phyloP scores from a whole-genome alignment of 768 basidiomycete genomes.

The Leccinum olivaceopallidum region DNA sequence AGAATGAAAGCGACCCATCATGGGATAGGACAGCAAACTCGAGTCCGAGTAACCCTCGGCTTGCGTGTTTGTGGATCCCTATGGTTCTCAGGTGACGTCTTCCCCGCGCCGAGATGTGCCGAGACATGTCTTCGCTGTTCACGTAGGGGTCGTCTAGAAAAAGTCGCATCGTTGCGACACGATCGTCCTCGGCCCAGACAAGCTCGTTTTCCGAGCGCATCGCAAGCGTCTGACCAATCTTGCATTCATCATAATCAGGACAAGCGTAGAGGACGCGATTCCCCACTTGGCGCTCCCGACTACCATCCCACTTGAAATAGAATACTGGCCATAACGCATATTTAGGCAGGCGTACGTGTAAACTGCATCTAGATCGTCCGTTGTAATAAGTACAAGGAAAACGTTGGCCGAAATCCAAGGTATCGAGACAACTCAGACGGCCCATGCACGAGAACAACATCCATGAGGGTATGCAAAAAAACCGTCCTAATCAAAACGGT shows the following conservation, averaged over 20 bases:
- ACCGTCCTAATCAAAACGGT: constrained; percentile 13
- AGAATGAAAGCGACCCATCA: neutral
- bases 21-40: too few relatives aligned
- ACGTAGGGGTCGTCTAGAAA: neutral
- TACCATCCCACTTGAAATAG: neutral
- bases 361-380: neutral
- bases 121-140: too few relatives aligned
- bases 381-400: neutral
- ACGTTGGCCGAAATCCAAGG: too few relatives aligned
- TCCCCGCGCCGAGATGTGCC: neutral
- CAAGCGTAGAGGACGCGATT: neutral
- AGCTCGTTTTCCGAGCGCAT: neutral
- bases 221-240: neutral
- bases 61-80: too few relatives aligned
- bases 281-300: neutral
- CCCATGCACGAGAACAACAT: neutral
- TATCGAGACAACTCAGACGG: neutral
- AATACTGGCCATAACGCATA: neutral
- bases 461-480: too few relatives aligned
- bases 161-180: neutral
- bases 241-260: neutral
- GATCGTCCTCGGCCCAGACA: neutral
- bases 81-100: neutral
- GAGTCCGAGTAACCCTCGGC: too few relatives aligned
- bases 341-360: neutral